A percentile compares a stretch with the other conserved stretches of the same genome.
Evolutionary conservation across 2,329 filamentous ascomycete genomes (phyloP).

Genomic region (Colletotrichum destructivum): DNA sequence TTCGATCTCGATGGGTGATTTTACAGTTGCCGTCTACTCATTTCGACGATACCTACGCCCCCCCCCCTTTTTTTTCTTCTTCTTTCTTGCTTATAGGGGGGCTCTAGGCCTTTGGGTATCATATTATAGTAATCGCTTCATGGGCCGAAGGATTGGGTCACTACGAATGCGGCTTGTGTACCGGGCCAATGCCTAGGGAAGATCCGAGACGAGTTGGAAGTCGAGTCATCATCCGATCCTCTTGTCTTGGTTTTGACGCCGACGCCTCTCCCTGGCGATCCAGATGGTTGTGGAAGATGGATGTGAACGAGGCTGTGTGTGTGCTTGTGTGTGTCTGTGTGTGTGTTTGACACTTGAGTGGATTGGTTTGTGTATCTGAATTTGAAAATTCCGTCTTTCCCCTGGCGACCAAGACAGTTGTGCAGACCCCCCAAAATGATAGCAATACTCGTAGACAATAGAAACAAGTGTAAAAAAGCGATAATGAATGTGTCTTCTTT

Average conservation of each 20-base stretch:
- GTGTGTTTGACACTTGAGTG: conserved; percentile 28
- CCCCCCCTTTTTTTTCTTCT: too few relatives aligned
- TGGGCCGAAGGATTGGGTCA: neutral
- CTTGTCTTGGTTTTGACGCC: neutral
- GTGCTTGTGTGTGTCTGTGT: neutral
- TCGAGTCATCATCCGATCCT: neutral
- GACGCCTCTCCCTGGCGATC: neutral
- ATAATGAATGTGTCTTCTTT: conserved; percentile 28
- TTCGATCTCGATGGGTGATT: neutral
- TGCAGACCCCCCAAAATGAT: conserved; percentile 21
- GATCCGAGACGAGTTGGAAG: neutral
- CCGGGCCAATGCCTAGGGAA: neutral
- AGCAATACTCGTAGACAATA: conserved; percentile 21
- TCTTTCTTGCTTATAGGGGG: neutral
- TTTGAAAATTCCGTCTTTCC: conserved; percentile 18
- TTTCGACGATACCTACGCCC: neutral
- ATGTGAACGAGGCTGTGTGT: conserved; percentile 15
- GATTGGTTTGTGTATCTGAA: conserved; percentile 40
- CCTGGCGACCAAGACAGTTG: conserved; percentile 22
- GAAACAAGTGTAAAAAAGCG: conserved; percentile 21
- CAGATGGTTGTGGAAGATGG: too few relatives aligned
- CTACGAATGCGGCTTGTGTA: neutral
- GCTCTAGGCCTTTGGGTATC: neutral
- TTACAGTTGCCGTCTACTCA: neutral
- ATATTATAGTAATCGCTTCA: neutral